A percentile compares a stretch with the other conserved stretches of the same genome.
phyloP scores from a whole-genome alignment of 192 early-diverging fungal species.

The Gonapodya sp. region DNA sequence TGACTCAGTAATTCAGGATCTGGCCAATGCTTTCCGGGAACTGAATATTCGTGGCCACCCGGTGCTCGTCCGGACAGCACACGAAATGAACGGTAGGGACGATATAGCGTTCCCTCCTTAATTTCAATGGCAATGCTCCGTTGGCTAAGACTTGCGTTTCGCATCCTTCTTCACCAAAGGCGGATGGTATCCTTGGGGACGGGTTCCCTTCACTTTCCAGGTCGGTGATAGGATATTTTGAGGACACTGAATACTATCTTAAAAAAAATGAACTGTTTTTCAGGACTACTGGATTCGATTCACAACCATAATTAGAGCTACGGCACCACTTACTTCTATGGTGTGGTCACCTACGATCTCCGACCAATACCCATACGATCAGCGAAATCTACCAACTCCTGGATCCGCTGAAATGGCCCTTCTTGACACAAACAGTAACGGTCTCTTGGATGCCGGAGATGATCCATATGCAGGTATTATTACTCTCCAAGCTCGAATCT shows the following conservation, averaged over 20 bases:
- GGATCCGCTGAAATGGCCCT: background rate
- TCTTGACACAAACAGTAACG: conserved; percentile 37
- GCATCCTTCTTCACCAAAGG: background rate
- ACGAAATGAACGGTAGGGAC: conserved; percentile 11
- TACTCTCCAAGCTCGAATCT: too few species aligned
- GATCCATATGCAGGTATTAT: conserved; percentile 29
- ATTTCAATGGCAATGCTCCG: too few species aligned
- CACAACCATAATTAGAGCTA: background rate
- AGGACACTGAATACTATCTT: too few species aligned
- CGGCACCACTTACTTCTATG: background rate
- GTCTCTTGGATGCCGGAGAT: conserved; percentile 20
- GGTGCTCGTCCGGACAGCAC: background rate
- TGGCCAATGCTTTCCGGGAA: background rate
- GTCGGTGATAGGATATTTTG: background rate
- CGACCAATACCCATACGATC: background rate
- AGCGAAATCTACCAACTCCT: background rate
- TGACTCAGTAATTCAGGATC: background rate
- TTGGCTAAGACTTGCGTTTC: background rate
- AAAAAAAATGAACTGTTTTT: too few species aligned
- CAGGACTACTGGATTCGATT: background rate
- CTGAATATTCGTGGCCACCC: background rate
- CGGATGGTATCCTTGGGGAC: background rate
- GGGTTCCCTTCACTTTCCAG: background rate
- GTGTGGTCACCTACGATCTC: conserved; percentile 1
- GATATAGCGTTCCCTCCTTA: too few species aligned